Evolutionary conservation across 495 filamentous ascomycete species (phyloP), one percentile per base, ranked within the genome.

Genomic region (Talaromyces wortmannii): DNA sequence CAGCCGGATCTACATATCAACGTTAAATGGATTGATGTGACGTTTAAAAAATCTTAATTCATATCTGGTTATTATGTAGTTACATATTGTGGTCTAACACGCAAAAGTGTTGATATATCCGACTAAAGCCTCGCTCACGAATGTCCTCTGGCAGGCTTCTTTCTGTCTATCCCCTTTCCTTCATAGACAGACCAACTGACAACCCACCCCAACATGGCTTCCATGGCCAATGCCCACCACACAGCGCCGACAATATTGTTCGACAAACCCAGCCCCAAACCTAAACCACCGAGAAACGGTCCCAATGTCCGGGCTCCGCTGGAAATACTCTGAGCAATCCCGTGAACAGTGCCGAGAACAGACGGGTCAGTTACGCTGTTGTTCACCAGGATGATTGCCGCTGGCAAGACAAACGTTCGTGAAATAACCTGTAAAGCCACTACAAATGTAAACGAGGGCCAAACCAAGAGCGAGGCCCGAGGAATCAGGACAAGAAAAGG

Each of bases 321-420:
- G 3, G 76, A 69, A 8, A 90, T 70, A 66, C 80, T 85, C 60
- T 87, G 84, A 4, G 81, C 86, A 0, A 85, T 73, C 0, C 88
- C 88, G 57, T 90, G 84, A 0, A 92, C 73, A 1, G 85, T 89
- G 0, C 86, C 86, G 7, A 91, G 64, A 3, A 87, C 77, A 5
- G 61, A 71, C 5, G 80, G 77, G 42, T 82, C 72, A 3, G 87
- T 83, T n/a, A 83, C 80, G 12, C 76, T 75, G 57, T 90, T 89
- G 13, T 85, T 89, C 0, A 91, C 72, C 0, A 92, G 67, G 12
- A 90, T 89, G 0, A 87, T 78, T 1, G 80, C 81, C 5, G 79
- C 80, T 0, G 88, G 87, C 0, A 88, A 71, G 3, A 83, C 83
- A 60, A 91, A 90, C 4, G 87, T 90, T 44, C 86, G 76, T 1